Evolutionary conservation across 129 eudicot species (phyloP).

Genomic region (Pittosporum tobira): DNA sequence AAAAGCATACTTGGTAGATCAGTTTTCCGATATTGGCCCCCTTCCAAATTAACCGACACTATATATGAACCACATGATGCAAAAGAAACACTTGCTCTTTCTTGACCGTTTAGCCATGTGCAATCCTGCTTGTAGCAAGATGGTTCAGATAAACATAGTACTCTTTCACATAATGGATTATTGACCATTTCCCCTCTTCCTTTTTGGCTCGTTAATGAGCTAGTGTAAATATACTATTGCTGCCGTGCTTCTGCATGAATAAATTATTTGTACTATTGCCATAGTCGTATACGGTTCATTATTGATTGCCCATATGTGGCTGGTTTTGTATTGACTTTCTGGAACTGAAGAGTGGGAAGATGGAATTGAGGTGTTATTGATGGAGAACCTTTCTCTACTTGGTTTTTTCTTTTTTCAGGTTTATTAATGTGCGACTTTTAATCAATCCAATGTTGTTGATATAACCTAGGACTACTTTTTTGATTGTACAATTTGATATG

Average conservation of each 20-base stretch:
- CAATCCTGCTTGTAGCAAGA: constrained; percentile 11
- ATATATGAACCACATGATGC: constrained; percentile 25
- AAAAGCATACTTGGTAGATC: constrained; percentile 79
- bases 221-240: constrained; percentile 29
- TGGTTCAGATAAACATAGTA: constrained; percentile 14
- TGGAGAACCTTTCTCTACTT: too few species aligned
- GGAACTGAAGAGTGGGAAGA: background rate
- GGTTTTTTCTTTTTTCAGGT: too few species aligned
- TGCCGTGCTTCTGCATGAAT: background rate
- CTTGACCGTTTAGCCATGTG: constrained; percentile 28
- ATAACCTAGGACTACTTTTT: too few species aligned
- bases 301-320: constrained; percentile 13
- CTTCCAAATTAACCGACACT: constrained; percentile 67
- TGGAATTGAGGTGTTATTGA: too few species aligned
- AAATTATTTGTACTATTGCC: constrained; percentile 4
- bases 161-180: constrained; percentile 5
- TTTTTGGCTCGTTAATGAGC: constrained; percentile 23
- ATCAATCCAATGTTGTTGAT: too few species aligned
- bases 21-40: constrained; percentile 92
- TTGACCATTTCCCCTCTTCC: background rate
- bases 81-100: constrained; percentile 34
- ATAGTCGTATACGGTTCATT: constrained; percentile 9
- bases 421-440: too few species aligned
- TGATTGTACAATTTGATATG: too few species aligned
- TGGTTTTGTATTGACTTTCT: constrained; percentile 1